phyloP scores from a whole-genome alignment of 2,329 filamentous ascomycete genomes.

The Phaeosphaeriaceae sp. region DNA sequence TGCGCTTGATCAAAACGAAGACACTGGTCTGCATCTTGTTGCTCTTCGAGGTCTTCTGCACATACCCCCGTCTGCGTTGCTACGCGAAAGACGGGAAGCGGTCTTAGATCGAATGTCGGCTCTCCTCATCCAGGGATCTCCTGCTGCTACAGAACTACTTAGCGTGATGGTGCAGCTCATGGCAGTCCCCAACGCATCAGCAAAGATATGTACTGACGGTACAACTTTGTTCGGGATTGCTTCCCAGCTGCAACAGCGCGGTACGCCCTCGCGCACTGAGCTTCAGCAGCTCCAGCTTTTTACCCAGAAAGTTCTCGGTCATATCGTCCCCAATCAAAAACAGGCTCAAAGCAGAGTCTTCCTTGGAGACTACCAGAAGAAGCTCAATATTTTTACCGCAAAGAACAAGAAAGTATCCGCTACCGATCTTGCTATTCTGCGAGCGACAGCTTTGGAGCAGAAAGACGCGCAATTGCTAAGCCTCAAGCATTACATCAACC shows the following conservation, averaged over 20 bases:
- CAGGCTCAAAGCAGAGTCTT: constrained; percentile 44
- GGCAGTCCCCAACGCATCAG: constrained; percentile 45
- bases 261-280: constrained; percentile 16
- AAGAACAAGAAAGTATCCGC: constrained; percentile 30
- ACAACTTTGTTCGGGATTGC: constrained; percentile 36
- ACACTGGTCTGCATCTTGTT: constrained; percentile 11
- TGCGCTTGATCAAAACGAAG: constrained; percentile 15
- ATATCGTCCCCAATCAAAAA: constrained; percentile 44
- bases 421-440: constrained; percentile 33
- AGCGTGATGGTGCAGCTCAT: constrained; percentile 43
- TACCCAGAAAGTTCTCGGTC: constrained; percentile 31
- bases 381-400: constrained; percentile 26
- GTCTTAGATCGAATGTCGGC: constrained; percentile 38
- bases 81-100: constrained; percentile 42
- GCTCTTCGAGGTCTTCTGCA: constrained; percentile 29
- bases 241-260: constrained; percentile 27
- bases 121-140: constrained; percentile 16
- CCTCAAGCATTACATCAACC: constrained; percentile 28
- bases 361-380: constrained; percentile 34
- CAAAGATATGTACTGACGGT: constrained; percentile 40
- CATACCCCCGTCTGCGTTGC: constrained; percentile 32
- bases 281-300: constrained; percentile 36
- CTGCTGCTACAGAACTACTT: constrained; percentile 19
- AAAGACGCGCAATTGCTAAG: constrained; percentile 31
- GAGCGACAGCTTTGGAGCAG: constrained; percentile 32